Conservation (phyloP, 352 stramenopile species). For the Pseudoperonospora humuli region DNA sequence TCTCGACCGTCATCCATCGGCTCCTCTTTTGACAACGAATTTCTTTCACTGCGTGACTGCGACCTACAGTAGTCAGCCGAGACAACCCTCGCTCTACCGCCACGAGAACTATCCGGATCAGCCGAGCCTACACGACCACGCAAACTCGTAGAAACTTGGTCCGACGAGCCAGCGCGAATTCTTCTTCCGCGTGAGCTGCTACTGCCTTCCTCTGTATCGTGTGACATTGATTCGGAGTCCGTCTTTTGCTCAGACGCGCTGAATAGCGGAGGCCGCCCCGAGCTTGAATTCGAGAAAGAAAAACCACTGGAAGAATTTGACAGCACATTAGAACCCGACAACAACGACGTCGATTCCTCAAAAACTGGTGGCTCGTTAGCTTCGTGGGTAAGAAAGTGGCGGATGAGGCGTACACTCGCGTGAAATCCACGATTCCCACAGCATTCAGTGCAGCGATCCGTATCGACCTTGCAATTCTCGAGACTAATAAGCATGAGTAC, state of each 20-base stretch:
- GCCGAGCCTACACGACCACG: constrained; percentile 13
- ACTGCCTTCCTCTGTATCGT: constrained; percentile 15
- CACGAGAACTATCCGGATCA: constrained; percentile 7
- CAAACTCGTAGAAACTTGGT: constrained; percentile 16
- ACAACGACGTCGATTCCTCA: constrained; percentile 33
- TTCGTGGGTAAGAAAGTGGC: constrained; percentile 65
- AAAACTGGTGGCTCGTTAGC: constrained; percentile 69
- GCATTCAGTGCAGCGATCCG: constrained; percentile 47
- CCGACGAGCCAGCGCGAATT: constrained; percentile 32
- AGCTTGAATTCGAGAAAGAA: constrained; percentile 24
- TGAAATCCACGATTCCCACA: constrained; percentile 64
- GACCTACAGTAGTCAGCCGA: constrained; percentile 11
- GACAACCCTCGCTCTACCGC: constrained; percentile 9
- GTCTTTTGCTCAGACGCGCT: constrained; percentile 49
- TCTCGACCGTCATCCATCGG: constrained; percentile 18
- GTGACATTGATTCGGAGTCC: constrained; percentile 22
- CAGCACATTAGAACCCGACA: constrained; percentile 15
- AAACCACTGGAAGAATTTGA: constrained; percentile 24
- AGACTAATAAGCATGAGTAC: constrained; percentile 76
- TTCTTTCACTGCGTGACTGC: constrained; percentile 14
- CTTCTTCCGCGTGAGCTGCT: constrained; percentile 32
- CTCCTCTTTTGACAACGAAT: constrained; percentile 16
- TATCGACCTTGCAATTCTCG: constrained; percentile 74
- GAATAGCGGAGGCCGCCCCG: constrained; percentile 32
- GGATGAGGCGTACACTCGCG: constrained; percentile 55